Evolutionary conservation across 2,329 filamentous ascomycete genomes (phyloP).

Genomic region (Teratosphaeria gauchensis): DNA sequence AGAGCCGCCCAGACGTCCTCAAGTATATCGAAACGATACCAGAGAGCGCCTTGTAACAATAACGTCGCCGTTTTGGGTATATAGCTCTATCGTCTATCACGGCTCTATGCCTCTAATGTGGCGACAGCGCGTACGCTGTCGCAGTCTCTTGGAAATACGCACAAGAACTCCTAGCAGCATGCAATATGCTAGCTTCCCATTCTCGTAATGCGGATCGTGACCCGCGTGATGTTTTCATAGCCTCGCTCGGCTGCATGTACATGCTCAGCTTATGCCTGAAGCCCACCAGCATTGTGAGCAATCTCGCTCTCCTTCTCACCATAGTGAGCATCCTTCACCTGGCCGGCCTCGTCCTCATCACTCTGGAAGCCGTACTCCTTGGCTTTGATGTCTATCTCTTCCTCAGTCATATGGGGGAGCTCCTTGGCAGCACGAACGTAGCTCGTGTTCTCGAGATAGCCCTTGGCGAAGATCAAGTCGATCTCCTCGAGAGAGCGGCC

Average conservation of each 20-base stretch:
- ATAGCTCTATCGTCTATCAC: neutral
- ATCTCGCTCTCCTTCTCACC: constrained; percentile 15
- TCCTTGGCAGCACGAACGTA: constrained; percentile 29
- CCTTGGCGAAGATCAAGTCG: constrained; percentile 31
- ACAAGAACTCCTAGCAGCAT: neutral
- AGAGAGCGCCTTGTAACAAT: no score
- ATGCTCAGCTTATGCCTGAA: constrained; percentile 7
- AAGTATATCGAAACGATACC: no score
- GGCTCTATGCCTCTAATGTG: neutral
- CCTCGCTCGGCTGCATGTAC: neutral
- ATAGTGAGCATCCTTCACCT: constrained; percentile 11
- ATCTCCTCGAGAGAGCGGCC: constrained; percentile 49
- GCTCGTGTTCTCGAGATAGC: constrained; percentile 22
- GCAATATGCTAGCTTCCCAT: neutral
- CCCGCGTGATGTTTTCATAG: neutral
- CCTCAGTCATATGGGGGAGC: constrained; percentile 25
- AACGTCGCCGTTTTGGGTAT: neutral
- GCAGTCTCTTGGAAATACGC: neutral
- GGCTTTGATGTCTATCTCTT: constrained; percentile 23
- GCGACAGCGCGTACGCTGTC: constrained; percentile 1
- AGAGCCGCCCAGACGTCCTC: no score
- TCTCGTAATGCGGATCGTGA: neutral
- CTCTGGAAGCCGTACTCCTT: constrained; percentile 25
- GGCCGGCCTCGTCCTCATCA: constrained; percentile 25
- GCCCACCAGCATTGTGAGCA: constrained; percentile 5